Base-by-base conservation (phyloP, 2,329 filamentous ascomycete genomes). In the Sarocladium oryzae region DNA sequence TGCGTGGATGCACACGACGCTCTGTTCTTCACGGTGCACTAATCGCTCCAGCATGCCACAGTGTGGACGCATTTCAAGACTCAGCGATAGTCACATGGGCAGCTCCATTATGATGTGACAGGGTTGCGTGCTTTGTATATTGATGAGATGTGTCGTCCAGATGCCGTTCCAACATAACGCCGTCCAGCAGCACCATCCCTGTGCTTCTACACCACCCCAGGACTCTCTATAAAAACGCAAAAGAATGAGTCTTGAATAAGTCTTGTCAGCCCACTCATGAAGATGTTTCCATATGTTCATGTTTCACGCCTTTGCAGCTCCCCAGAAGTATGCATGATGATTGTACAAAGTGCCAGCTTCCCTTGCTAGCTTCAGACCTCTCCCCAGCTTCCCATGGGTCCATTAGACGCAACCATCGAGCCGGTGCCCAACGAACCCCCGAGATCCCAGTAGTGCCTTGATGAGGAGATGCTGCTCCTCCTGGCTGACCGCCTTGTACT, bases 361-460 rank as follows among this genome's bases (percentile, higher is more conserved):
- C 35, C 11, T 7, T 30, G 28, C 7, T 7, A 30, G 20, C 13
- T 24, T 49, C 46, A 49, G 23, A 86, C 79, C 69, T 92, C 88
- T 9, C 87, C 88, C 88, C 88, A 93, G 58, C 80, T 84, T 15
- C 88, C 88, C 75, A 87, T 81, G 8, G 79, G 80, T 1, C 83
- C 85, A 35, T 78, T 80, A 45, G 79, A 77, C 2, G 80, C 82
- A 64, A 88, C 81, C 55, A 84, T 74, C 56, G 84, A 88, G 3
- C 86, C 86, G 51, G 87, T 91, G 2, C 87, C 88, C 21, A 89
- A 78, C 59, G 84, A 90, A 5, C 83, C 87, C 23, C 89, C 89
- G 57, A 96, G 81, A 65, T 96, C 91, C 91, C 91, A 96, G 66
- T 95, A 96, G 64, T 95, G 89, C 50, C 89, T 74, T 41, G 84